Conservation (phyloP, 148 eudicot genomes). For the Vaccinium macrocarpon region DNA sequence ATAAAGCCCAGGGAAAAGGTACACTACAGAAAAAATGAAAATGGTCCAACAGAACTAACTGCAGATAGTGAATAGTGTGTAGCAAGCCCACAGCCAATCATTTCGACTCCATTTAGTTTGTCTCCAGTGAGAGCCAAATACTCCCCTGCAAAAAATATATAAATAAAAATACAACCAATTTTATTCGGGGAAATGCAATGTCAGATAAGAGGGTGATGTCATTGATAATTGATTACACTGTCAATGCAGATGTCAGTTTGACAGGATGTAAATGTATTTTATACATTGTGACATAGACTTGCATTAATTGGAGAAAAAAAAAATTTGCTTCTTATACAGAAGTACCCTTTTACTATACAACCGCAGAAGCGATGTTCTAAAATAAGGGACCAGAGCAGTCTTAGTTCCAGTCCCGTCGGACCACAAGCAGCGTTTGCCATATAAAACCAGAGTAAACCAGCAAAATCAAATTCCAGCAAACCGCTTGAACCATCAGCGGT, state of each 20-base stretch:
- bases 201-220: not conserved
- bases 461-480: not conserved
- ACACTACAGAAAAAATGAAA: not conserved
- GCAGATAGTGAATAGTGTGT: constrained; percentile 68
- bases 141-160: constrained; percentile 51
- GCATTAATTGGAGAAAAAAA: not conserved
- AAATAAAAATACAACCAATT: not conserved
- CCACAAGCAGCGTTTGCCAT: not conserved
- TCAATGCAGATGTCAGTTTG: not conserved
- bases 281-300: not conserved
- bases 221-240: not conserved
- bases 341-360: not conserved
- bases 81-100: constrained; percentile 90
- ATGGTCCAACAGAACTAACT: constrained; percentile 38
- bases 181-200: not conserved
- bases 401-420: not conserved
- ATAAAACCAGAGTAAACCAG: not conserved
- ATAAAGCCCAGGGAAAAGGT: not conserved
- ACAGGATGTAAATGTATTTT: too few relatives aligned
- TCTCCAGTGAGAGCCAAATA: constrained; percentile 82
- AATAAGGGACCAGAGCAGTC: too few relatives aligned
- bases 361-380: not conserved
- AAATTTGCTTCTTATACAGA: not conserved
- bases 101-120: constrained; percentile 76
- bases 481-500: not conserved